A percentile compares a stretch with the other conserved stretches of the same genome.
Evolutionary conservation across 164 flowering plant species (phyloP).

Genomic region (Platanus orientalis): DNA sequence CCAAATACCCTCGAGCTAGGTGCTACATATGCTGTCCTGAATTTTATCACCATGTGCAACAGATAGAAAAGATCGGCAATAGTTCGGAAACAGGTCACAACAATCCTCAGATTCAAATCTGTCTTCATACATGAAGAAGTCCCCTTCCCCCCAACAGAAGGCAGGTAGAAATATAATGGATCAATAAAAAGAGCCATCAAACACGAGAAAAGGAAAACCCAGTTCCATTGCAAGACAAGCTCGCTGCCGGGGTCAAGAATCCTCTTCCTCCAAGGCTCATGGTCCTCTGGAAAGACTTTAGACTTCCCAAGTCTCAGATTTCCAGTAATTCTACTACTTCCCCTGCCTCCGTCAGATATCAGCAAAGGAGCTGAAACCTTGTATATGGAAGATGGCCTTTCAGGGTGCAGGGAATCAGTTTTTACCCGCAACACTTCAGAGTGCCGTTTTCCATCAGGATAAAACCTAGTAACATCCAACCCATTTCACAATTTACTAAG

Average conservation of each 20-base stretch:
- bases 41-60: constrained; percentile 61
- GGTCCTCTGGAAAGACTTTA: constrained; percentile 50
- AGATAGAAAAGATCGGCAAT: constrained; percentile 68
- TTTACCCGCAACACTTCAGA: constrained; percentile 32
- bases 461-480: constrained; percentile 41
- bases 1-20: constrained; percentile 82
- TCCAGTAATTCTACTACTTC: constrained; percentile 26
- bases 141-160: constrained; percentile 33
- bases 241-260: constrained; percentile 85
- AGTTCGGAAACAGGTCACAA: constrained; percentile 63
- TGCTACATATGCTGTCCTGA: constrained; percentile 73
- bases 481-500: constrained; percentile 5
- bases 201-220: constrained; percentile 66
- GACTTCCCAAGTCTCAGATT: constrained; percentile 29
- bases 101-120: constrained; percentile 53
- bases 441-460: constrained; percentile 40
- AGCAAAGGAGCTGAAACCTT: constrained; percentile 32
- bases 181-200: constrained; percentile 84
- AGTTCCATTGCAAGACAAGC: constrained; percentile 67
- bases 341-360: constrained; percentile 24
- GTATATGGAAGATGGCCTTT: constrained; percentile 32
- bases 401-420: constrained; percentile 20
- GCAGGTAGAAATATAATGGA: constrained; percentile 80
- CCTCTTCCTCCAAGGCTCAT: constrained; percentile 44
- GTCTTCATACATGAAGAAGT: constrained; percentile 46